A percentile compares a stretch with the other conserved stretches of the same genome.
phyloP scores from a whole-genome alignment of 345 rosid species.

The Ricinus communis region DNA sequence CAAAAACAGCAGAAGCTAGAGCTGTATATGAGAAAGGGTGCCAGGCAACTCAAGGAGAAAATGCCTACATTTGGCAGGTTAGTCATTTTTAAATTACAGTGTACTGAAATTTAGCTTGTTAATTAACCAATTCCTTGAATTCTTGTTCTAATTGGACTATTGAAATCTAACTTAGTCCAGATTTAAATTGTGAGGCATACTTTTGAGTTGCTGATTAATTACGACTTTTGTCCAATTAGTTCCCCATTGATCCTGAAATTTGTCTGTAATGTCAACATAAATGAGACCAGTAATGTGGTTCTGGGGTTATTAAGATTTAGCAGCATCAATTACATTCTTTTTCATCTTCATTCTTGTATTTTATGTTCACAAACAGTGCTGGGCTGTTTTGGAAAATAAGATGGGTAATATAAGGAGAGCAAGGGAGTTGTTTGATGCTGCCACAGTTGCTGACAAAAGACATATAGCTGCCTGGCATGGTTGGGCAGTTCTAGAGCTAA shows the following conservation, averaged over 20 bases:
- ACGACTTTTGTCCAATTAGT: too few species aligned
- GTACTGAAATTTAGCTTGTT: neutral
- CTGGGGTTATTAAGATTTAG: too few species aligned
- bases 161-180: too few species aligned
- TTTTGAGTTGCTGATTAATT: too few species aligned
- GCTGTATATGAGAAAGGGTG: constrained; percentile 81
- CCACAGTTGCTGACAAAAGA: constrained; percentile 89
- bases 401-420: constrained; percentile 82
- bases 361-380: constrained; percentile 60
- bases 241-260: neutral
- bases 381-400: constrained; percentile 91
- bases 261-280: neutral
- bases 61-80: constrained; percentile 98
- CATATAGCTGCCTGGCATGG: constrained; percentile 99
- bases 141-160: too few species aligned
- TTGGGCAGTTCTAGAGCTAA: constrained; percentile 94
- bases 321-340: too few species aligned
- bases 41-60: constrained; percentile 95
- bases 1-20: constrained; percentile 61
- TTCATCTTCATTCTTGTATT: neutral
- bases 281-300: neutral
- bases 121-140: neutral
- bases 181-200: too few species aligned
- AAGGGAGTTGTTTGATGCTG: constrained; percentile 91
- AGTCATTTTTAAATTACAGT: neutral